Evolutionary conservation across 495 filamentous ascomycete genomes (phyloP).

Genomic region (Penicillium dipodomyicola): DNA sequence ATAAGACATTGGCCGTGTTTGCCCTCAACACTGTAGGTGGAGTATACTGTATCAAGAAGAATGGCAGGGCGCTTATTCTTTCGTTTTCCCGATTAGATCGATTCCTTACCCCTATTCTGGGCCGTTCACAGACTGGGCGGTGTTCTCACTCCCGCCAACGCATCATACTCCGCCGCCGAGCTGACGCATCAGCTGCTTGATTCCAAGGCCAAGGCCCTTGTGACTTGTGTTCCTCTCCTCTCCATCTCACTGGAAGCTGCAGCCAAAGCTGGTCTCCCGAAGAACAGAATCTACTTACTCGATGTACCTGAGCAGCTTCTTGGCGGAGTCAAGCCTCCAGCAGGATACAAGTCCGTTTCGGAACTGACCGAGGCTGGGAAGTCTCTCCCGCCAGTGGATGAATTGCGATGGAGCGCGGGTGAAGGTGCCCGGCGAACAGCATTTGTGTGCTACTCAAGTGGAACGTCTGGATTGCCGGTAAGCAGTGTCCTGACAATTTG

Average conservation of each 20-base stretch:
- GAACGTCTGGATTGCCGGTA: constrained; percentile 83
- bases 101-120: constrained; percentile 73
- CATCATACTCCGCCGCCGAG: constrained; percentile 73
- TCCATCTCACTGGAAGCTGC: constrained; percentile 68
- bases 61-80: not conserved
- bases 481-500: constrained; percentile 21
- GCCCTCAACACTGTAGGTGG: constrained; percentile 72
- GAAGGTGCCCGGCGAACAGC: constrained; percentile 74
- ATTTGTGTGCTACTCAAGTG: constrained; percentile 87
- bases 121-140: constrained; percentile 74
- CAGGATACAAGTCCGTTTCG: constrained; percentile 65
- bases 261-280: constrained; percentile 62
- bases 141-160: constrained; percentile 77
- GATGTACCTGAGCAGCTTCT: constrained; percentile 57
- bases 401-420: constrained; percentile 66
- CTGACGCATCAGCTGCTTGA: constrained; percentile 76
- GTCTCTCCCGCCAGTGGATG: constrained; percentile 59
- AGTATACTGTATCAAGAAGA: not conserved
- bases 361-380: constrained; percentile 66
- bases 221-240: constrained; percentile 77
- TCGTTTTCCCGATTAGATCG: constrained; percentile 56
- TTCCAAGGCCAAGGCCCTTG: constrained; percentile 70
- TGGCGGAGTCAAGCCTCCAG: constrained; percentile 45
- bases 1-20: constrained; percentile 78
- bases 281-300: constrained; percentile 71